Conservation (phyloP, 495 filamentous ascomycete species). For the Neurospora tetraspora region DNA sequence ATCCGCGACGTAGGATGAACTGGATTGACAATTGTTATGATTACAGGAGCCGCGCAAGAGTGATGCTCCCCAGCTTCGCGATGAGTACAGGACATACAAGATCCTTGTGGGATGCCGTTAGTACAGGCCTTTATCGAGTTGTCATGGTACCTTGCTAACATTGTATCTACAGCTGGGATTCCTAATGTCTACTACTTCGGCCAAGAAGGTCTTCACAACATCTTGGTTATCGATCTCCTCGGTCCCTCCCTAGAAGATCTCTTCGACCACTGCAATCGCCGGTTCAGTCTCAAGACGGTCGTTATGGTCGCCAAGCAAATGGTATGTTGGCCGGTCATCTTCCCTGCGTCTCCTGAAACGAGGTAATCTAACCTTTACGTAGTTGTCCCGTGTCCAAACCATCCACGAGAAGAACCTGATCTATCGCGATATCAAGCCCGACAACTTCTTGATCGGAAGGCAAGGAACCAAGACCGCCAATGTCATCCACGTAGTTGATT, state of each 20-base stretch:
- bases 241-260: slow-evolving; percentile 95
- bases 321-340: slow-evolving; percentile 44
- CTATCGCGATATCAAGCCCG: slow-evolving; percentile 98
- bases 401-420: slow-evolving; percentile 99
- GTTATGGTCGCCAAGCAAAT: slow-evolving; percentile 99
- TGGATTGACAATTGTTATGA: background rate
- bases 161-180: slow-evolving; percentile 66
- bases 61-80: slow-evolving; percentile 93
- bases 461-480: slow-evolving; percentile 86
- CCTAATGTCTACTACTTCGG: slow-evolving; percentile 99
- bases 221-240: slow-evolving; percentile 95
- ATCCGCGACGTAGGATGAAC: background rate
- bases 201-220: slow-evolving; percentile 98
- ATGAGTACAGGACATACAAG: slow-evolving; percentile 99
- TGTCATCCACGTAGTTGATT: slow-evolving; percentile 98
- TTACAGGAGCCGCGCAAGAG: slow-evolving; percentile 91
- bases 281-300: slow-evolving; percentile 94
- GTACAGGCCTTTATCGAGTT: slow-evolving; percentile 30
- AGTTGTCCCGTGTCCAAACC: slow-evolving; percentile 93
- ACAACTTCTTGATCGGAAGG: slow-evolving; percentile 98
- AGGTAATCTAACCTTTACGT: slow-evolving; percentile 3
- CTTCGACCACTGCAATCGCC: slow-evolving; percentile 93
- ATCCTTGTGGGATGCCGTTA: slow-evolving; percentile 97
- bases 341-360: background rate
- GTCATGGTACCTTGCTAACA: slow-evolving; percentile 7